Evolutionary conservation across 306 rosid genomes (phyloP), one percentile per base, ranked within the genome.

Genomic region (Leucaena leucocephala): DNA sequence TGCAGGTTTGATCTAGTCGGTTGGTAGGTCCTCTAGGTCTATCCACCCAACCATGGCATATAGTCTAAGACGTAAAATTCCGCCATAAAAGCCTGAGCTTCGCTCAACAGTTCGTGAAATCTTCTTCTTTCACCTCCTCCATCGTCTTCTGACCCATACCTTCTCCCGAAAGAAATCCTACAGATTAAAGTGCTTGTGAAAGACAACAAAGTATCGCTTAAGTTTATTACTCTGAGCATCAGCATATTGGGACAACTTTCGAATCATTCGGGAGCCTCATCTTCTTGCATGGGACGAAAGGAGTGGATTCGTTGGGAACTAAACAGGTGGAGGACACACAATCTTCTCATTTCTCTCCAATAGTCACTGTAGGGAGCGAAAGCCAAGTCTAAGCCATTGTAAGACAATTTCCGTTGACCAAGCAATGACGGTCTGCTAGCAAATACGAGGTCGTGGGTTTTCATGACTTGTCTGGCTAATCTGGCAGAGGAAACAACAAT

Each of bases 131-230:
- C 74, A 21, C 16, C 46, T 10, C 58, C 84, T 21, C 71, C 81
- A 1, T 55, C 68, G 7, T 27, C 27, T 8, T 75, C 82, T 5
- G 4, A 7, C 46, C 52, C 52, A 33, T 76, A 84, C 52, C 48
- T 76, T 70, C 68, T 88, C 59, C 97, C 89, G 5, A 82, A 88
- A 42, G 87, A 90, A 39, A 86, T 81, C 68, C 86, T 76, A 16
- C 90, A 89, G 1, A 78, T 81, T 3, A 84, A 9, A 5, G 65
- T 69, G 27, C 74, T 77, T 0, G 90, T 68, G 15, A 89, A 61
- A 58, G 68, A 63, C 35, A 86, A 34, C 19, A 81, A 6, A 6
- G 57, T 81, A 16, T 84, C 78, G 2, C 35, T 80, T 14, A 86
- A 77, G 82, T 80, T 82, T 8, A 73, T 54, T 5, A 44, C 68